Base-by-base conservation (phyloP, 495 filamentous ascomycete genomes). In the Annulohypoxylon maeteangense region DNA sequence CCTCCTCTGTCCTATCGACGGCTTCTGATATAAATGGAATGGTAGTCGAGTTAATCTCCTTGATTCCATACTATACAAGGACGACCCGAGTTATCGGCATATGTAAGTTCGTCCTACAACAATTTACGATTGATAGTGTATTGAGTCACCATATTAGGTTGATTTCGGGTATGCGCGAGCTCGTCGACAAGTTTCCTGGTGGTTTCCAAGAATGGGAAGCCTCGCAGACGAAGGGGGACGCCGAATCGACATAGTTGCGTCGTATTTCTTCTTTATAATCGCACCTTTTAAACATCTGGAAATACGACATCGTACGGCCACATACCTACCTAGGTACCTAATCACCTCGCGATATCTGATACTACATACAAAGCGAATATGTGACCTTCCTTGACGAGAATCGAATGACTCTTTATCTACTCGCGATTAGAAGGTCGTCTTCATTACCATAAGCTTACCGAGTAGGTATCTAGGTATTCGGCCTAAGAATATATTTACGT, bases 41-140 rank as follows among this genome's bases (percentile, higher is more conserved):
- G 20, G 4, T 40, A 72, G 70, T 31, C 70, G 70, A 57, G 70
- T 72, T 5, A 72, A 68, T 8, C 29, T 68, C 27, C 70, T 72
- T 32, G 70, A 72, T 55, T 72, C 70, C 5, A 72, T 72, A 29
- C 12, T 72, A 20, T 72, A 72, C 47, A 68, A 68, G 48, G 61
- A 72, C 38, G 70, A 72, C 10, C 60, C 48, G 10, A 62, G 54
- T 12, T 72, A 72, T 20, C 70, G 70, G 51, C 23, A 56, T 5
- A 68, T 68, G 70, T 72, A 65, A 65, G 61, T 51, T 12, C 27
- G 7, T 27, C 50, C 14, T 27, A 18, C 36, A 14, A 16, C 48
- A 45, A 3, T 25, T 34, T n/a, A 22, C 10, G 1, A 18, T 58
- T 20, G n/a, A 23, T 14, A 20, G 16, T 20, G 2, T 51, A 48